Evolutionary conservation across 306 rosid species (phyloP).

Genomic region (Geum urbanum): DNA sequence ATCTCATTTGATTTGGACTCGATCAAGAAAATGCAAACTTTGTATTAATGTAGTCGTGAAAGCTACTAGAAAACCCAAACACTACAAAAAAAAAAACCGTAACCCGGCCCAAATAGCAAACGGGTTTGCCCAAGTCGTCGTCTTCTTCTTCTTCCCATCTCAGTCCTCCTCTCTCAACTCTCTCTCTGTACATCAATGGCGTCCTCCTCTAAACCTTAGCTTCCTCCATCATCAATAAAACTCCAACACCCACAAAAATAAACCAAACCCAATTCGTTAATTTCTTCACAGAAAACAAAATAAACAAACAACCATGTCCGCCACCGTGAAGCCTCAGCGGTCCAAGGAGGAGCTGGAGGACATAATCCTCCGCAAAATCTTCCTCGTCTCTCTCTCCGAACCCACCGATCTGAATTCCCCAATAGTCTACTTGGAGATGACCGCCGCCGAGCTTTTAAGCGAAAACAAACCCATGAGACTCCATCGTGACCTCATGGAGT

Average conservation of each 20-base stretch:
- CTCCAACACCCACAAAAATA: background rate
- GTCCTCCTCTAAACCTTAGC: background rate
- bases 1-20: too few relatives aligned
- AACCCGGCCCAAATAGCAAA: too few relatives aligned
- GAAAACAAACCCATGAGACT: constrained; percentile 64
- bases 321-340: constrained; percentile 70
- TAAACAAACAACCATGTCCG: constrained; percentile 30
- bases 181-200: too few relatives aligned
- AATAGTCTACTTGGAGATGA: constrained; percentile 59
- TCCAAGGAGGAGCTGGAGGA: constrained; percentile 79
- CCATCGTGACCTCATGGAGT: constrained; percentile 67
- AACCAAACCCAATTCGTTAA: background rate
- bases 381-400: constrained; percentile 69
- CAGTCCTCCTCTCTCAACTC: too few relatives aligned
- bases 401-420: constrained; percentile 40
- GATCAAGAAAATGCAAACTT: too few relatives aligned
- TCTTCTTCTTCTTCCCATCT: too few relatives aligned
- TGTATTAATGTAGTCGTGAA: too few relatives aligned
- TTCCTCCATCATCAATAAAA: background rate
- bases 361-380: constrained; percentile 74
- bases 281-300: background rate
- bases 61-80: too few relatives aligned
- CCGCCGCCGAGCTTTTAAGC: constrained; percentile 93
- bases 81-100: too few relatives aligned
- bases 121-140: too few relatives aligned